phyloP scores from a whole-genome alignment of 345 rosid species.

The Hibiscus trionum region DNA sequence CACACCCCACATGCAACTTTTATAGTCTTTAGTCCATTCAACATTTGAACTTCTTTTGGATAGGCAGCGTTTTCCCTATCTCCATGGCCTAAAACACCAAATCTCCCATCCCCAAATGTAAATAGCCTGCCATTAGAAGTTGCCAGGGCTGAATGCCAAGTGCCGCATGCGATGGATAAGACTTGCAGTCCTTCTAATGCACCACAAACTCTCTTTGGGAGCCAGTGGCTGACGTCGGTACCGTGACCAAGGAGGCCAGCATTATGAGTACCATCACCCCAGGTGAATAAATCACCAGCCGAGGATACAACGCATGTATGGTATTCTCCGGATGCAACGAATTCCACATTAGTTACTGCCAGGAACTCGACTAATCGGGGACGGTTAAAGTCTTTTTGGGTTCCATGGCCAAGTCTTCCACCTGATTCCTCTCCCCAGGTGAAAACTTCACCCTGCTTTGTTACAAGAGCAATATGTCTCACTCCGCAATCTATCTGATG shows the following conservation, averaged over 20 bases:
- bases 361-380: conserved; percentile 83
- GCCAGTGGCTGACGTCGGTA: conserved; percentile 77
- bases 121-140: conserved; percentile 76
- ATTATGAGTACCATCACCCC: conserved; percentile 90
- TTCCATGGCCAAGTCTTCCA: conserved; percentile 96
- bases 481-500: conserved; percentile 89
- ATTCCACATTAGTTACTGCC: conserved; percentile 67
- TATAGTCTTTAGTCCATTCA: conserved; percentile 63
- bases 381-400: conserved; percentile 49
- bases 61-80: conserved; percentile 57
- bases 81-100: conserved; percentile 91
- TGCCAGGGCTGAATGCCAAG: conserved; percentile 91
- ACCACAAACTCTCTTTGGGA: conserved; percentile 87
- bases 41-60: conserved; percentile 74
- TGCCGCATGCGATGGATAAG: conserved; percentile 75
- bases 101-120: conserved; percentile 92
- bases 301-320: conserved; percentile 83
- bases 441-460: conserved; percentile 94
- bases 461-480: conserved; percentile 80
- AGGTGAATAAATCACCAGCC: conserved; percentile 71
- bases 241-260: conserved; percentile 89
- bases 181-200: conserved; percentile 90
- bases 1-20: conserved; percentile 95
- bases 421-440: conserved; percentile 99
- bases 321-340: conserved; percentile 74